Percentiles rank a stretch among this genome's conserved stretches.
These are phyloP conservation scores for Salvia miltiorrhiza DNA, from an alignment of 257 asterid species.

Conservation along the genomic window DNA sequence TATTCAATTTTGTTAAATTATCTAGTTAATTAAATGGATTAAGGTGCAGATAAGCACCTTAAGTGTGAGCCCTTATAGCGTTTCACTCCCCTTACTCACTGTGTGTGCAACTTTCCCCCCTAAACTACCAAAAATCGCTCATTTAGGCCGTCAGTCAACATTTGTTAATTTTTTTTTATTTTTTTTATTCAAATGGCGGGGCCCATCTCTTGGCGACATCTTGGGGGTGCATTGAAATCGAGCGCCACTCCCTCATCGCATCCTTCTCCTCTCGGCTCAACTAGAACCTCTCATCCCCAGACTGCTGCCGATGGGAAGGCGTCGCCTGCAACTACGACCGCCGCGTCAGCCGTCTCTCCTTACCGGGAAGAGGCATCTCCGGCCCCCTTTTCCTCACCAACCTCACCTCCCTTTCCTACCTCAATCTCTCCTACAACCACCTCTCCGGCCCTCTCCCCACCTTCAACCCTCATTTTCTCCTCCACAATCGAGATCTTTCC, in stretches of 20 bases:
- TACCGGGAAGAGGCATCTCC: slow-evolving; percentile 25
- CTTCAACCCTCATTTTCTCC: background rate
- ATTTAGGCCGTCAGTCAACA: no score
- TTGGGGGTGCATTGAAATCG: background rate
- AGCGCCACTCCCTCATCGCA: slow-evolving; percentile 20
- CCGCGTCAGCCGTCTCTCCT: slow-evolving; percentile 23
- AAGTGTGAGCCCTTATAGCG: no score
- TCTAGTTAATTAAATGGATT: no score
- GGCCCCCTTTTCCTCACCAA: slow-evolving; percentile 26
- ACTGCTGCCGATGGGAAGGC: slow-evolving; percentile 41
- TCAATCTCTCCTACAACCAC: slow-evolving; percentile 27
- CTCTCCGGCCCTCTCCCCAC: slow-evolving; percentile 7
- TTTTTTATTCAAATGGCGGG: no score
- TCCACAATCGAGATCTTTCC: slow-evolving; percentile 18
- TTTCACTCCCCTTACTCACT: no score
- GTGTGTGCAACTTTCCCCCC: no score
- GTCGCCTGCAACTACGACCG: slow-evolving; percentile 9
- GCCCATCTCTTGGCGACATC: background rate
- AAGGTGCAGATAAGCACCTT: no score
- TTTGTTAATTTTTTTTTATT: no score
- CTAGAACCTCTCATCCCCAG: slow-evolving; percentile 34
- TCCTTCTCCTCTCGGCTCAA: slow-evolving; percentile 24
- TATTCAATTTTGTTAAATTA: no score
- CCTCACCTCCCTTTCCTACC: slow-evolving; percentile 30
- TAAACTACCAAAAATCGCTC: no score